These are phyloP conservation scores for Tolypocladium ovalisporum DNA, from an alignment of 2,329 filamentous ascomycete genomes.

Conservation along the genomic window DNA sequence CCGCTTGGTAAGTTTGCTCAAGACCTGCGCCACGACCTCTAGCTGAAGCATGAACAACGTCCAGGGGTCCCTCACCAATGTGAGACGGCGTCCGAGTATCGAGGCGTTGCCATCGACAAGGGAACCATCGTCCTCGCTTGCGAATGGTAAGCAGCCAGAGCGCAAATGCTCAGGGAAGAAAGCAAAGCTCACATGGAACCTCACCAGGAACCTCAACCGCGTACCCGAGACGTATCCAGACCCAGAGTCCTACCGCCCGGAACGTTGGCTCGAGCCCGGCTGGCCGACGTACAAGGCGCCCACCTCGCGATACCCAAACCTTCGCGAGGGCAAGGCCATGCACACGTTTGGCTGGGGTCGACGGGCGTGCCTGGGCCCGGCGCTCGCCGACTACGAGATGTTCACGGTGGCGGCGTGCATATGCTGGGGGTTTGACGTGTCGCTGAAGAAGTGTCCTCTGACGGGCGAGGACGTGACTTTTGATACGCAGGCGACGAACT, in stretches of 20 bases:
- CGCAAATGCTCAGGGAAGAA: too few relatives aligned
- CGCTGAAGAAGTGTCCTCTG: slow-evolving; percentile 17
- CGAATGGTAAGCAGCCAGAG: not conserved
- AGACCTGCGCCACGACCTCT: not conserved
- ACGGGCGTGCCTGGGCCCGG: not conserved
- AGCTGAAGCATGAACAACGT: not conserved
- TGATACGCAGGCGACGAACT: slow-evolving; percentile 38
- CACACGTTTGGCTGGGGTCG: slow-evolving; percentile 47
- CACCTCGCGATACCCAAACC: slow-evolving; percentile 49
- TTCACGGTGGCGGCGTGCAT: not conserved
- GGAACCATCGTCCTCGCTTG: not conserved
- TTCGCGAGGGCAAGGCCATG: slow-evolving; percentile 47
- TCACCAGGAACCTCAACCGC: not conserved
- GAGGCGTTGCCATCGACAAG: not conserved
- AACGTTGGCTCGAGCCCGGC: slow-evolving; percentile 49
- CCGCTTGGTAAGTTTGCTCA: slow-evolving; percentile 20
- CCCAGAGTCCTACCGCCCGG: slow-evolving; percentile 24
- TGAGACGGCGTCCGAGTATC: not conserved
- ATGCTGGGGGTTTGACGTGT: not conserved
- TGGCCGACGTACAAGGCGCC: slow-evolving; percentile 57
- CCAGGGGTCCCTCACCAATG: not conserved
- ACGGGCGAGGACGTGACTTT: slow-evolving; percentile 31
- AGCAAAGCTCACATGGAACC: not conserved
- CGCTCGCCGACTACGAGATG: not conserved
- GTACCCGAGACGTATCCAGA: not conserved